Evolutionary conservation across 2,329 filamentous ascomycete genomes (phyloP).

Genomic region (Calonectria pseudoreteaudii): DNA sequence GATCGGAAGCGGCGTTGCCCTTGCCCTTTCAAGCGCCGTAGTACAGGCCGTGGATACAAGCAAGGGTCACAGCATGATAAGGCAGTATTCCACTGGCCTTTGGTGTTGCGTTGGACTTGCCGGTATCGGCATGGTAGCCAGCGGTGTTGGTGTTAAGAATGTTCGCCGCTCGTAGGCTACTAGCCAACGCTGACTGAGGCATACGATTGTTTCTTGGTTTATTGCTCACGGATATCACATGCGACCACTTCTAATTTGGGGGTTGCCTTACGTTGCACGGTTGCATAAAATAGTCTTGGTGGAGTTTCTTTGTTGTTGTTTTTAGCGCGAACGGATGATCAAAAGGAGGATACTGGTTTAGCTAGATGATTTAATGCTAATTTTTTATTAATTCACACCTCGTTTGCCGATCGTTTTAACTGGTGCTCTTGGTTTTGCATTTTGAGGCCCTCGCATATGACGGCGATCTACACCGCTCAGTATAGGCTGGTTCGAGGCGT

Average conservation of each 20-base stretch:
- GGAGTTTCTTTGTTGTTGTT: not conserved
- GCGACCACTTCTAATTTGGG: not conserved
- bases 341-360: not conserved
- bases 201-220: not conserved
- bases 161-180: not conserved
- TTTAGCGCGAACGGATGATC: not conserved
- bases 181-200: not conserved
- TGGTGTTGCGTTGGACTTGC: slow-evolving; percentile 21
- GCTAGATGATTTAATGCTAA: not conserved
- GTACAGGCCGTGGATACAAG: slow-evolving; percentile 18
- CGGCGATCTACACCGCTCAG: not conserved
- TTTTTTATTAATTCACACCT: not conserved
- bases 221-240: not conserved
- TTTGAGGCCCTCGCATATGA: not conserved
- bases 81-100: slow-evolving; percentile 20
- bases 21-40: slow-evolving; percentile 21
- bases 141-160: slow-evolving; percentile 14
- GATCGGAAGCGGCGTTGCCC: slow-evolving; percentile 22
- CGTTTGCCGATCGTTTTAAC: not conserved
- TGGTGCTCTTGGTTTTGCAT: not conserved
- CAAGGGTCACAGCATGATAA: slow-evolving; percentile 11
- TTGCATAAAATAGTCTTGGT: not conserved
- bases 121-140: slow-evolving; percentile 16
- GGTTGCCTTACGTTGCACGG: not conserved
- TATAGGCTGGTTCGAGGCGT: not conserved